A percentile compares a stretch with the other conserved stretches of the same genome.
phyloP scores from a whole-genome alignment of 1,284 basidiomycete species.

The Cryptococcus deneoformans region DNA sequence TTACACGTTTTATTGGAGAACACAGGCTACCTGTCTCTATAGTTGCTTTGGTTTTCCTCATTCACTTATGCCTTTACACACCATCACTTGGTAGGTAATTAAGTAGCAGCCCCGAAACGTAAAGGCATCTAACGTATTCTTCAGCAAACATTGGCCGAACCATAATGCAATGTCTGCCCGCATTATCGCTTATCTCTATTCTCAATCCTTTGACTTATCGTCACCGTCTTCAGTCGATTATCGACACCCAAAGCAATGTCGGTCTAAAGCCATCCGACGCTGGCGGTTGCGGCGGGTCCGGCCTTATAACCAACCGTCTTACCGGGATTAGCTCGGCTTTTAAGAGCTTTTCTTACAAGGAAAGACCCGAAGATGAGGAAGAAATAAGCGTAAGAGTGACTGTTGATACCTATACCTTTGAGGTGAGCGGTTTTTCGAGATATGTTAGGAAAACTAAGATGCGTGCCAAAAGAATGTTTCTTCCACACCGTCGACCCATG shows the following conservation, averaged over 20 bases:
- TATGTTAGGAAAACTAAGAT: not conserved
- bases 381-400: slow-evolving; percentile 3
- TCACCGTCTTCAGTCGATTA: not conserved
- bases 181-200: not conserved
- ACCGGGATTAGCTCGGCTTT: not conserved
- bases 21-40: not conserved
- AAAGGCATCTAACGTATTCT: not conserved
- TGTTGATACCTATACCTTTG: not conserved
- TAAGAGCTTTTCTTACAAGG: not conserved
- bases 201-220: not conserved
- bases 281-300: too few species aligned
- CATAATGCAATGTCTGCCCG: slow-evolving; percentile 1
- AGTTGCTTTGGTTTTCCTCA: not conserved
- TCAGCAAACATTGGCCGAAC: not conserved
- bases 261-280: too few species aligned
- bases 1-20: not conserved
- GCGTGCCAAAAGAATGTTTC: not conserved
- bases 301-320: not conserved
- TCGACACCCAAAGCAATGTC: not conserved
- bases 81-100: not conserved
- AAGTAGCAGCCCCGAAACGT: not conserved
- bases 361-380: not conserved
- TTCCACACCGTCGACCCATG: slow-evolving; percentile 1
- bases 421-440: slow-evolving; percentile 1
- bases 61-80: not conserved